Conservation (phyloP, 306 rosid genomes). For the Benincasa hispida region DNA sequence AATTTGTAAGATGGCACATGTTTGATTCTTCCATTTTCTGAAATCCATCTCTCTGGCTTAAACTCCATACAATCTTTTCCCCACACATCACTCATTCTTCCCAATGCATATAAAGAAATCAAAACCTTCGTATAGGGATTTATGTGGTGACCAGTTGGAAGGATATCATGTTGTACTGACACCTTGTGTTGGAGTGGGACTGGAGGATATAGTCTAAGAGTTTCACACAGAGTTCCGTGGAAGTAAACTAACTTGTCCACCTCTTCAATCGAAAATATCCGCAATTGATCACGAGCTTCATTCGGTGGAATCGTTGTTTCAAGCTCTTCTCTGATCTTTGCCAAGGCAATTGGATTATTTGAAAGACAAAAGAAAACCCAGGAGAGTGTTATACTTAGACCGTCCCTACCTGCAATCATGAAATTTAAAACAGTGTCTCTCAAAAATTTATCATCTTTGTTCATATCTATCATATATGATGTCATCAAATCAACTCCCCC, state of each 20-base stretch:
- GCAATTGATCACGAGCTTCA: neutral
- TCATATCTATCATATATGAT: neutral
- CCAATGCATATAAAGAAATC: slow-evolving; percentile 29
- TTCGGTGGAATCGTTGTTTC: neutral
- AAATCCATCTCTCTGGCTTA: slow-evolving; percentile 56
- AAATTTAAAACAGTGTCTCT: slow-evolving; percentile 8
- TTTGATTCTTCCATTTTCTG: slow-evolving; percentile 13
- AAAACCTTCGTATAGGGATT: slow-evolving; percentile 8
- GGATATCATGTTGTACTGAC: slow-evolving; percentile 4
- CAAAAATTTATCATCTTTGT: neutral
- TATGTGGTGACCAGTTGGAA: slow-evolving; percentile 33
- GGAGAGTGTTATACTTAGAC: neutral
- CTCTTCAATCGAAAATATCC: neutral
- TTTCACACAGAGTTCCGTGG: slow-evolving; percentile 35
- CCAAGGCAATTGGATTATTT: neutral
- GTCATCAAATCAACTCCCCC: slow-evolving; percentile 9
- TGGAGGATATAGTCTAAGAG: slow-evolving; percentile 39
- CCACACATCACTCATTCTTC: slow-evolving; percentile 38
- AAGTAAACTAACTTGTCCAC: slow-evolving; percentile 28
- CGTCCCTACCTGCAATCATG: slow-evolving; percentile 13
- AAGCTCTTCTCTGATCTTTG: slow-evolving; percentile 19
- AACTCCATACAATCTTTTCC: slow-evolving; percentile 37
- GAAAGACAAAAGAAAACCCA: slow-evolving; percentile 20
- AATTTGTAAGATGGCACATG: slow-evolving; percentile 28
- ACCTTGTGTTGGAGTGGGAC: slow-evolving; percentile 24